Evolutionary conservation across 2,329 filamentous ascomycete species (phyloP).

Genomic region (Paecilomyces fulvus): DNA sequence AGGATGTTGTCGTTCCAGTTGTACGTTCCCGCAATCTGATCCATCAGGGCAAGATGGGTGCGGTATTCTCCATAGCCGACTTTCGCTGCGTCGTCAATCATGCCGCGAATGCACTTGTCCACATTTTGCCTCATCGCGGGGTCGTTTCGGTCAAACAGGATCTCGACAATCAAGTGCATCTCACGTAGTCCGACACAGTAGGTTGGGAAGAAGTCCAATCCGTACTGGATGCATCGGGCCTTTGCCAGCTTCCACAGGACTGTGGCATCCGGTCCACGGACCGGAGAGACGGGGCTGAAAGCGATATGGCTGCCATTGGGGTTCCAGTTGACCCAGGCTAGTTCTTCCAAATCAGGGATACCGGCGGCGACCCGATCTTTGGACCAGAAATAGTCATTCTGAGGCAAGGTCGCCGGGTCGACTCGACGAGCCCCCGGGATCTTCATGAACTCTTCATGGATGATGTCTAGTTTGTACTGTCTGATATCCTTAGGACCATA

Average conservation of each 20-base stretch:
- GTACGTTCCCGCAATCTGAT: conserved; percentile 34
- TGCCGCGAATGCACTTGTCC: conserved; percentile 4
- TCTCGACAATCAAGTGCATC: conserved; percentile 29
- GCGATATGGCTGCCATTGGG: conserved; percentile 38
- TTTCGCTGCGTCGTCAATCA: conserved; percentile 4
- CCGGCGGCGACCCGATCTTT: conserved; percentile 24
- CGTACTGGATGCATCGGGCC: conserved; percentile 23
- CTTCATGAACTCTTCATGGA: conserved; percentile 26
- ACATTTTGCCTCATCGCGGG: conserved; percentile 1
- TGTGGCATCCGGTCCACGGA: conserved; percentile 35
- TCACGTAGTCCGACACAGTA: conserved; percentile 37
- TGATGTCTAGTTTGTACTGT: conserved; percentile 17
- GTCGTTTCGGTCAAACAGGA: conserved; percentile 7
- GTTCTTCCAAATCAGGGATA: conserved; percentile 32
- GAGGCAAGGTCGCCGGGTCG: conserved; percentile 25
- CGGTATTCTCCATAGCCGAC: conserved; percentile 7
- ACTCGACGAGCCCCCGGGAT: conserved; percentile 27
- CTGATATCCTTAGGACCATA: conserved; percentile 28
- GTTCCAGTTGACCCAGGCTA: conserved; percentile 36
- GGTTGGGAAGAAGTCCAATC: conserved; percentile 34
- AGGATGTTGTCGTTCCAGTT: conserved; percentile 34
- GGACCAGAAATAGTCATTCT: conserved; percentile 25
- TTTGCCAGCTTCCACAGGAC: conserved; percentile 30
- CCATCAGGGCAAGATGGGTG: conserved; percentile 6
- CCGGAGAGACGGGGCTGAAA: conserved; percentile 40